These are phyloP conservation scores for Colletotrichum abscissum DNA, from an alignment of 2,329 filamentous ascomycete species.

Conservation along the genomic window DNA sequence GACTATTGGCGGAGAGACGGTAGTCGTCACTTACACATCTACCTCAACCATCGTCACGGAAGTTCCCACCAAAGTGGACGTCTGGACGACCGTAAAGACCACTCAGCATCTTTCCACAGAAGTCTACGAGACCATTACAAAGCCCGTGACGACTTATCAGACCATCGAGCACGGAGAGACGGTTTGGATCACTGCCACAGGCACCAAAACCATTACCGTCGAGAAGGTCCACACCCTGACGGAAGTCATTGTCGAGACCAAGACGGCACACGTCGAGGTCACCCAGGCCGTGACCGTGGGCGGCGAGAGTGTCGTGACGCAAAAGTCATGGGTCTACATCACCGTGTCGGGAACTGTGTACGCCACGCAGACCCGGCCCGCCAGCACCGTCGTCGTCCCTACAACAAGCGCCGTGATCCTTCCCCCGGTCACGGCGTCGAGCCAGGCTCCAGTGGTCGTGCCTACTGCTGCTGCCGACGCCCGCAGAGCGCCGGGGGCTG, in stretches of 20 bases:
- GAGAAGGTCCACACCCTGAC: slow-evolving; percentile 49
- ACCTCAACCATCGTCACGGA: slow-evolving; percentile 48
- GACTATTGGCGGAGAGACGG: slow-evolving; percentile 50
- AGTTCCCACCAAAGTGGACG: slow-evolving; percentile 43
- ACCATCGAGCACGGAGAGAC: slow-evolving; percentile 51
- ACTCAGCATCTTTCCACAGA: slow-evolving; percentile 49
- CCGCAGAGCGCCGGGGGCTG: slow-evolving; percentile 48
- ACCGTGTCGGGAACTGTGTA: slow-evolving; percentile 43
- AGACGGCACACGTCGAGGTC: slow-evolving; percentile 50
- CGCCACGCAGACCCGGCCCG: slow-evolving; percentile 38
- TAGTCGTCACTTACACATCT: slow-evolving; percentile 53
- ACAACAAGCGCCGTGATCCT: slow-evolving; percentile 42
- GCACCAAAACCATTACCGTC: slow-evolving; percentile 51
- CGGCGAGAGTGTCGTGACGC: slow-evolving; percentile 46
- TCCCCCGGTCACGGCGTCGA: slow-evolving; percentile 40
- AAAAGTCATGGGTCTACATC: slow-evolving; percentile 44
- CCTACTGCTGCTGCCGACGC: slow-evolving; percentile 45
- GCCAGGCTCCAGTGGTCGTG: slow-evolving; percentile 39
- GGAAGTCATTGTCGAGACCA: slow-evolving; percentile 53
- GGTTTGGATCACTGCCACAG: slow-evolving; percentile 54
- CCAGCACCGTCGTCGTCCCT: slow-evolving; percentile 44
- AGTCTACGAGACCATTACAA: slow-evolving; percentile 50
- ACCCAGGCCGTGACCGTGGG: slow-evolving; percentile 51
- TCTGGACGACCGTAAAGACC: slow-evolving; percentile 48
- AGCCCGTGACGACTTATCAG: slow-evolving; percentile 53